Conservation (phyloP, 1,284 basidiomycete genomes). For the Tylopilus orsonianus region DNA sequence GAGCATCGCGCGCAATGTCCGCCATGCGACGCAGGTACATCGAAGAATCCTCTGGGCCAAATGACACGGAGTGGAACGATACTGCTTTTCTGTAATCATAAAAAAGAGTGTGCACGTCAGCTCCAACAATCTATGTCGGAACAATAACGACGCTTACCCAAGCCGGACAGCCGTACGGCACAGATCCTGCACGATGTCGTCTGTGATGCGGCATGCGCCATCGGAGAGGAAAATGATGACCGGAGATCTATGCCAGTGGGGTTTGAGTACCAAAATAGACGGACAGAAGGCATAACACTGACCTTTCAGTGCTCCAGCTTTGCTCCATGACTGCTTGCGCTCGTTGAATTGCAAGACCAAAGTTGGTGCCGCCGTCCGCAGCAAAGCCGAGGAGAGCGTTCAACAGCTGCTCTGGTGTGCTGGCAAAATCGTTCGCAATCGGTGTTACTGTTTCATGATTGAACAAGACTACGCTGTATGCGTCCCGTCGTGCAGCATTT, state of each 20-base stretch:
- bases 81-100: conserved; percentile 45
- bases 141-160: conserved; percentile 38
- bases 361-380: conserved; percentile 48
- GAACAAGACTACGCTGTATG: conserved; percentile 60
- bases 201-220: conserved; percentile 47
- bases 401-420: conserved; percentile 48
- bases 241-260: conserved; percentile 40
- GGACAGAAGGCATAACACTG: not conserved
- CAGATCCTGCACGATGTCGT: conserved; percentile 45
- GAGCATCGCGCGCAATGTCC: conserved; percentile 49
- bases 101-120: not conserved
- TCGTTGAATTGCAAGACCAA: conserved; percentile 40
- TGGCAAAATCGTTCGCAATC: conserved; percentile 49
- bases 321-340: conserved; percentile 44
- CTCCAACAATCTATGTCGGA: not conserved
- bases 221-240: conserved; percentile 68
- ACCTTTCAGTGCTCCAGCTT: conserved; percentile 60
- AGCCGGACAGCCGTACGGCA: conserved; percentile 46
- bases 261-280: too few relatives aligned
- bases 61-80: conserved; percentile 60
- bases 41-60: conserved; percentile 42
- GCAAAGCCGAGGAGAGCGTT: conserved; percentile 37
- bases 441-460: conserved; percentile 30
- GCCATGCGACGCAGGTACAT: conserved; percentile 50
- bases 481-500: conserved; percentile 44